Evolutionary conservation across 2,329 filamentous ascomycete genomes (phyloP).

Genomic region (Pyrenophora teres): DNA sequence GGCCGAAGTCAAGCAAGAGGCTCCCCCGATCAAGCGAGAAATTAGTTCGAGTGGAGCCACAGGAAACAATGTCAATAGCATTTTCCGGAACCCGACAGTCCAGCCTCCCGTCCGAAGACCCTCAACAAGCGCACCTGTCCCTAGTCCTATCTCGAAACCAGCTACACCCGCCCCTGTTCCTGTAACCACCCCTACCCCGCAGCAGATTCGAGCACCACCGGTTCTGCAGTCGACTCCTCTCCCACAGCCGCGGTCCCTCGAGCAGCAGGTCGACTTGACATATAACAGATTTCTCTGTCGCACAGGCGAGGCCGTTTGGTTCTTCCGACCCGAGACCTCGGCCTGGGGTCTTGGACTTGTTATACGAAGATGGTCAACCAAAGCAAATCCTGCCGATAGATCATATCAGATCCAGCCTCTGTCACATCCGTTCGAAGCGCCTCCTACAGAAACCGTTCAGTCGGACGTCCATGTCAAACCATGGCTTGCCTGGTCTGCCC

Average conservation of each 20-base stretch:
- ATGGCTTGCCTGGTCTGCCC: constrained; percentile 64
- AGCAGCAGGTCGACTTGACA: constrained; percentile 57
- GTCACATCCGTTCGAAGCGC: constrained; percentile 52
- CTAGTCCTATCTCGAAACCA: constrained; percentile 31
- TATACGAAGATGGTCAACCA: constrained; percentile 50
- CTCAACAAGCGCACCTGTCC: constrained; percentile 23
- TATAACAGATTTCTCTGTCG: constrained; percentile 58
- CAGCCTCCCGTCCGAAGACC: constrained; percentile 34
- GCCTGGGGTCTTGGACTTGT: constrained; percentile 62
- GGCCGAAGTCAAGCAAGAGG: constrained; percentile 29
- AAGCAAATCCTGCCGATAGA: constrained; percentile 33
- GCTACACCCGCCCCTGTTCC: constrained; percentile 10
- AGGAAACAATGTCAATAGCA: neutral
- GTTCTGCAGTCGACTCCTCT: constrained; percentile 45
- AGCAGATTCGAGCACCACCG: constrained; percentile 30
- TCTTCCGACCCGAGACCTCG: constrained; percentile 50
- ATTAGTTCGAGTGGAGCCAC: constrained; percentile 15
- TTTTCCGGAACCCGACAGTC: constrained; percentile 27
- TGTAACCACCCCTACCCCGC: constrained; percentile 10
- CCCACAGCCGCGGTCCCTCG: constrained; percentile 48
- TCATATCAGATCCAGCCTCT: constrained; percentile 56
- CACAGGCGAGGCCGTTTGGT: constrained; percentile 63
- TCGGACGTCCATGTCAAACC: constrained; percentile 56
- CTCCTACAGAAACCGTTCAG: constrained; percentile 50
- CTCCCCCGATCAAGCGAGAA: constrained; percentile 36